phyloP scores from a whole-genome alignment of 495 filamentous ascomycete species.

The Daldinia loculata region DNA sequence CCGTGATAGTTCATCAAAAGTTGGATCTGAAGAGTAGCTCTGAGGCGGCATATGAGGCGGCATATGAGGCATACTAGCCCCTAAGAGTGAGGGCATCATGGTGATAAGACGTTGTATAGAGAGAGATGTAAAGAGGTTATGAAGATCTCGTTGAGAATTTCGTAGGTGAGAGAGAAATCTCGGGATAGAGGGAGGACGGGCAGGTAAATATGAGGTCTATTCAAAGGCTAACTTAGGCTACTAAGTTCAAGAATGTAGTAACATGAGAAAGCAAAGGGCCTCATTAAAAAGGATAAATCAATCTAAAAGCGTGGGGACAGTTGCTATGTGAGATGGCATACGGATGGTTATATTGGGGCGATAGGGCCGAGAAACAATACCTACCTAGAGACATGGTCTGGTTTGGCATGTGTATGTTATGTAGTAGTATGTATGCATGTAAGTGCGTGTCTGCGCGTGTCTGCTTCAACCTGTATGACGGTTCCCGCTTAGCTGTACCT shows the following conservation, averaged over 20 bases:
- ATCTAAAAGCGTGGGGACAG: constrained; percentile 44
- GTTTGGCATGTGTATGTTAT: constrained; percentile 49
- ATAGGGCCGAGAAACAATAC: constrained; percentile 51
- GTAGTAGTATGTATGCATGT: constrained; percentile 42
- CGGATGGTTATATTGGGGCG: constrained; percentile 49
- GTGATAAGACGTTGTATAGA: constrained; percentile 21
- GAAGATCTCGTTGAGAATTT: background rate
- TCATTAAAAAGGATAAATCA: constrained; percentile 48
- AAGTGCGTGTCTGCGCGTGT: constrained; percentile 48
- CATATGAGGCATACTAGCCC: constrained; percentile 35
- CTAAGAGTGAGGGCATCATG: constrained; percentile 45
- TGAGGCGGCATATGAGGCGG: constrained; percentile 31
- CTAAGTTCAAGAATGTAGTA: constrained; percentile 42
- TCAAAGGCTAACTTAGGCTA: constrained; percentile 41
- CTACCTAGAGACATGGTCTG: constrained; percentile 48
- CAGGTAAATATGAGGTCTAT: constrained; percentile 38
- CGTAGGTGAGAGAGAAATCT: constrained; percentile 2
- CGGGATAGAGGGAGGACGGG: constrained; percentile 27
- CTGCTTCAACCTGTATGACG: constrained; percentile 50
- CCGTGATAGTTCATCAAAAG: constrained; percentile 51
- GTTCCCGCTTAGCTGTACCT: constrained; percentile 39
- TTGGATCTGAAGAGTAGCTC: constrained; percentile 45
- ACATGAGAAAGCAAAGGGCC: constrained; percentile 41
- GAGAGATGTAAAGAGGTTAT: constrained; percentile 13
- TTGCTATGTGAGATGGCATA: constrained; percentile 45